Base-by-base conservation (phyloP, 306 rosid genomes). In the Rosa lucieae region DNA sequence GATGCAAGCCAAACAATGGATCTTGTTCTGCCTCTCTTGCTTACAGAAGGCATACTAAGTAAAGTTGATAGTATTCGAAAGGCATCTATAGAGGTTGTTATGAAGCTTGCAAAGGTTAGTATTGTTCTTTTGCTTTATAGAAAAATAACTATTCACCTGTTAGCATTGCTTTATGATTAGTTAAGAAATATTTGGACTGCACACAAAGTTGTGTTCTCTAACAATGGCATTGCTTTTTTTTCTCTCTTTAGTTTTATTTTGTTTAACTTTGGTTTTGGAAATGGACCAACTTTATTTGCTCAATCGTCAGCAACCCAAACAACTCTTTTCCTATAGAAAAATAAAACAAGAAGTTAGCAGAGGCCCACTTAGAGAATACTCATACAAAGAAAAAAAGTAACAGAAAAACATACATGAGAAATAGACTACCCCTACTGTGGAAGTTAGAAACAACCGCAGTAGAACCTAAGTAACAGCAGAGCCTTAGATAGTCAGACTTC, bases 91-190 rank as follows among this genome's bases (percentile, higher is more conserved):
- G 92, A 84, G 77, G 81, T 95, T 72, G 97, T 95, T 75, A 92
- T 92, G 97, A 95, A 92, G 89, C 97, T 95, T 79, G 96, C 97
- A 4, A 95, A 95, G 97, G 99, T 95, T 75, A 77, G 87, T 67
- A 82, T 80, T 77, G 37, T 58, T 58, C 14, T 40, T 55, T 15
- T 53, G 51, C 13, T 37, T 55, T 11, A 73, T 53, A 20, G n/a
- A 73, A 51, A 59, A 53, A 18, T 72, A 73, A 35, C 65, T 52
- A 73, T 53, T 59, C 8, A 51, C 63, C 77, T 11, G 15, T 51
- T 72, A 49, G 2, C 46, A 2, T 51, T 73, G n/a, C 8, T 43
- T 55, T 39, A 55, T 73, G 43, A 4, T 73, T 12, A 21, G 6
- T 18, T 20, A 5, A 52, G 13, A 18, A 15, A 73, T 20, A 18